Evolutionary conservation across 495 filamentous ascomycete species (phyloP).

Genomic region (Aspergillus mulundensis): DNA sequence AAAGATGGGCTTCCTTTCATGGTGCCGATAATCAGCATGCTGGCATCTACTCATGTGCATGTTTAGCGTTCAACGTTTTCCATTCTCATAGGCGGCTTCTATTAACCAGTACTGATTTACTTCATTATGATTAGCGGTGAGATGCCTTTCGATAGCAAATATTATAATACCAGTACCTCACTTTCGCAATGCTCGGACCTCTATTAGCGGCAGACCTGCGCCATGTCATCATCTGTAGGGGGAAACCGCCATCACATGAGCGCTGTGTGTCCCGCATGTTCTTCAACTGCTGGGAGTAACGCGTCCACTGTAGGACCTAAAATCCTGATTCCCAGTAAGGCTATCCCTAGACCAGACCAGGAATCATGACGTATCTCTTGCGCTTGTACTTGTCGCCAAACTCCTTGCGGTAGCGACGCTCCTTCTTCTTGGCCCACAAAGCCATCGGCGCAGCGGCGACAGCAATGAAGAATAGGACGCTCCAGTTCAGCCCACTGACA

Average conservation of each 20-base stretch:
- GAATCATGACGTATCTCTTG: conserved; percentile 78
- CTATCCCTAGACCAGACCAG: conserved; percentile 53
- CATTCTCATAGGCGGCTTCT: neutral
- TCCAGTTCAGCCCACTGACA: conserved; percentile 69
- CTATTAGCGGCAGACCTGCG: neutral
- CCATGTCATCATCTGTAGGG: neutral
- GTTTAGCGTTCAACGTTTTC: neutral
- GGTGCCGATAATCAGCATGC: neutral
- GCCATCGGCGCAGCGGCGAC: conserved; percentile 73
- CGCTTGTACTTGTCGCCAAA: conserved; percentile 87
- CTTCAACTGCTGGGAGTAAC: neutral
- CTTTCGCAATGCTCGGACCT: neutral
- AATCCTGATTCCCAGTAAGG: neutral
- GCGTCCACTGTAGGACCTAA: neutral
- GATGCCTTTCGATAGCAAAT: neutral
- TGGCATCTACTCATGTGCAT: neutral
- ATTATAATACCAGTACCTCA: neutral
- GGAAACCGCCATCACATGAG: neutral
- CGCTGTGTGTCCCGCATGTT: neutral
- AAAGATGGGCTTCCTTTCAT: neutral
- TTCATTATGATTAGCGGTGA: neutral
- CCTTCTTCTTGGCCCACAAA: conserved; percentile 87
- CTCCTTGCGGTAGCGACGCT: conserved; percentile 80
- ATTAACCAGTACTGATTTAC: neutral
- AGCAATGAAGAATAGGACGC: conserved; percentile 65